These are phyloP conservation scores for Cutaneotrichosporon dermatis DNA, from an alignment of 1,284 basidiomycete genomes.

Conservation along the genomic window DNA sequence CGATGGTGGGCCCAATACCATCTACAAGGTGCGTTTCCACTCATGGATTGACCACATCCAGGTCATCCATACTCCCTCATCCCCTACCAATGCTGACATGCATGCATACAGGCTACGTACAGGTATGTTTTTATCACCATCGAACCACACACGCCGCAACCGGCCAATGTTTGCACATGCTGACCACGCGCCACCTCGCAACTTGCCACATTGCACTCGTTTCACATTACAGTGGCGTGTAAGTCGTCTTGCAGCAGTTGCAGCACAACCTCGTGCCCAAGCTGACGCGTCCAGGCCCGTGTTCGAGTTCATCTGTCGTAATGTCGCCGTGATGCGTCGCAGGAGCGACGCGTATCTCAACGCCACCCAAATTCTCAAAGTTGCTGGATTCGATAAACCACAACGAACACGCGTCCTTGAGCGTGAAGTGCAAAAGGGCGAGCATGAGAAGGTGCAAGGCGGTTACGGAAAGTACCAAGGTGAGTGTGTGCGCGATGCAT, in stretches of 20 bases:
- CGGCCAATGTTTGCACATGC: slow-evolving; percentile 1
- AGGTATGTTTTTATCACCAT: slow-evolving; percentile 17
- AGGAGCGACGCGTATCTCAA: slow-evolving; percentile 95
- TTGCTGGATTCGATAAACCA: slow-evolving; percentile 98
- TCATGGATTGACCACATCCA: background rate
- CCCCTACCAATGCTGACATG: slow-evolving; percentile 7
- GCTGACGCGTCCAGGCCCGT: slow-evolving; percentile 38
- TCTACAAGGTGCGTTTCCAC: slow-evolving; percentile 32
- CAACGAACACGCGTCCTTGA: slow-evolving; percentile 96
- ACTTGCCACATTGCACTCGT: background rate
- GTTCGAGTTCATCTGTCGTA: slow-evolving; percentile 72
- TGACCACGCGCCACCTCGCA: slow-evolving; percentile 2
- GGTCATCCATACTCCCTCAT: background rate
- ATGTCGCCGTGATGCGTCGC: slow-evolving; percentile 94
- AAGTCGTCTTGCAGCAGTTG: slow-evolving; percentile 19
- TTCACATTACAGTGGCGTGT: slow-evolving; percentile 45
- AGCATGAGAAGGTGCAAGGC: slow-evolving; percentile 98
- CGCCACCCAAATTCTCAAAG: slow-evolving; percentile 98
- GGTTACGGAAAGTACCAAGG: slow-evolving; percentile 99
- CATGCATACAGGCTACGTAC: slow-evolving; percentile 26
- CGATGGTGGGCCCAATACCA: slow-evolving; percentile 36
- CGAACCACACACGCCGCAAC: background rate
- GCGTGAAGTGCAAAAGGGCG: slow-evolving; percentile 96
- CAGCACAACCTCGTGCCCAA: background rate
- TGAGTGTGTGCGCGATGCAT: slow-evolving; percentile 51